phyloP scores from a whole-genome alignment of 192 early-diverging fungal genomes.

The Coemansia sp. region DNA sequence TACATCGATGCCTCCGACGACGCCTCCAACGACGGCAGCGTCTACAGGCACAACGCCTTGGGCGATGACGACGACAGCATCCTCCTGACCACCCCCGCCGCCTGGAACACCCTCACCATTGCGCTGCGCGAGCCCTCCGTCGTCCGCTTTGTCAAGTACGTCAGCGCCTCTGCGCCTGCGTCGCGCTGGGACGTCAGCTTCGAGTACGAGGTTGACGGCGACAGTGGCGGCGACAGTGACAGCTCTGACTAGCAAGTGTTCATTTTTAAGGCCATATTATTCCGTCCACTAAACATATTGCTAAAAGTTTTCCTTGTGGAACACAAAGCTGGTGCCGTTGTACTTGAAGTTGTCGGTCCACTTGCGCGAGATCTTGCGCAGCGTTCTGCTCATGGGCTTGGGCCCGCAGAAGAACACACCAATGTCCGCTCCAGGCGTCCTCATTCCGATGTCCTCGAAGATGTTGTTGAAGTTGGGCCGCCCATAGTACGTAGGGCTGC shows the following conservation, averaged over 20 bases:
- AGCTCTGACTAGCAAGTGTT: no score
- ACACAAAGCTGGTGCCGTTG: constrained; percentile 58
- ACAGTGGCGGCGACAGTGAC: not conserved
- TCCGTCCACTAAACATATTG: no score
- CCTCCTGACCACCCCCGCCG: constrained; percentile 66
- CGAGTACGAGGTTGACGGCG: constrained; percentile 4
- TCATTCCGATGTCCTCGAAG: constrained; percentile 59
- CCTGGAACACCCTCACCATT: constrained; percentile 64
- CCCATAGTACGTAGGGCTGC: constrained; percentile 71
- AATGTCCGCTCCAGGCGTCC: constrained; percentile 58
- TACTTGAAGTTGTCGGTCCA: constrained; percentile 50
- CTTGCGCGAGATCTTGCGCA: constrained; percentile 52
- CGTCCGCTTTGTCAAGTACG: constrained; percentile 81
- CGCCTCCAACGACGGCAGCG: constrained; percentile 61
- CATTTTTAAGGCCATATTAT: no score
- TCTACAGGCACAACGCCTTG: constrained; percentile 56
- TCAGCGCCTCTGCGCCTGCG: constrained; percentile 68
- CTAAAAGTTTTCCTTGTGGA: constrained; percentile 74
- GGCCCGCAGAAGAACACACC: constrained; percentile 89
- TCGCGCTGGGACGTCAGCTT: constrained; percentile 79
- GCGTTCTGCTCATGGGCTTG: constrained; percentile 59
- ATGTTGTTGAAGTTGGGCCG: constrained; percentile 74
- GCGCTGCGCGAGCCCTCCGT: constrained; percentile 76
- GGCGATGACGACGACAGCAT: constrained; percentile 33
- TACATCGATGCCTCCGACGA: constrained; percentile 73